Base-by-base conservation (phyloP, 306 rosid species). In the Cucumis cinereus region DNA sequence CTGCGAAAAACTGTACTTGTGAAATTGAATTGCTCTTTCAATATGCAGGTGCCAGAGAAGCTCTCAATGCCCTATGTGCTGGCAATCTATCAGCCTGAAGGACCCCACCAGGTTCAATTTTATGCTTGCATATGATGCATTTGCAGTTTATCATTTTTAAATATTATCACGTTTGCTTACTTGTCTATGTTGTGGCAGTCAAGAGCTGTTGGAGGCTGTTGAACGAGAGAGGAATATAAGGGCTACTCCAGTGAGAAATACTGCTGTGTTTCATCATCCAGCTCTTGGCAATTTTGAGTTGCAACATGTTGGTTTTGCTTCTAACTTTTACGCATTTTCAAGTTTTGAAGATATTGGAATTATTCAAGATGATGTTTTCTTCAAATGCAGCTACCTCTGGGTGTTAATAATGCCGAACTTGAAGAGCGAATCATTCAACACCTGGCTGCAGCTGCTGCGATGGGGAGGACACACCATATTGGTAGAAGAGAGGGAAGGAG, bases 51-150 rank as follows among this genome's bases (percentile, higher is more conserved):
- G 98, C 86, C 99, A 95, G 78, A 82, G 98, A 86, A 95, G 96
- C 79, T 88, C 99, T 41, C 91, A 95, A 26, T 95, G 99, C 80
- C 99, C 99, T 53, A 92, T 92, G 98, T 95, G 99, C 83, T 95
- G 95, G 99, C 98, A 81, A 78, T 55, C 84, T 80, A 83, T 95
- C 81, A 81, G 88, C 86, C 66, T 95, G 86, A 95, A 89, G 84
- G 99, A 95, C 84, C 86, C 90, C 6, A 78, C 82, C 76, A 92
- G 99, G 99, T 95, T 85, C 40, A 26, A 52, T 41, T 82, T 75
- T 36, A 7, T 69, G 61, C 66, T 79, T 33, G 28, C 79, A 40
- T 74, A 36, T 22, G 64, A 28, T 76, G 50, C 76, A 22, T 40
- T 47, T 60, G 70, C 15, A 23, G 61, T 82, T 71, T 41, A 40